phyloP scores from a whole-genome alignment of 495 filamentous ascomycete genomes.

The Recurvomyces mirabilis region DNA sequence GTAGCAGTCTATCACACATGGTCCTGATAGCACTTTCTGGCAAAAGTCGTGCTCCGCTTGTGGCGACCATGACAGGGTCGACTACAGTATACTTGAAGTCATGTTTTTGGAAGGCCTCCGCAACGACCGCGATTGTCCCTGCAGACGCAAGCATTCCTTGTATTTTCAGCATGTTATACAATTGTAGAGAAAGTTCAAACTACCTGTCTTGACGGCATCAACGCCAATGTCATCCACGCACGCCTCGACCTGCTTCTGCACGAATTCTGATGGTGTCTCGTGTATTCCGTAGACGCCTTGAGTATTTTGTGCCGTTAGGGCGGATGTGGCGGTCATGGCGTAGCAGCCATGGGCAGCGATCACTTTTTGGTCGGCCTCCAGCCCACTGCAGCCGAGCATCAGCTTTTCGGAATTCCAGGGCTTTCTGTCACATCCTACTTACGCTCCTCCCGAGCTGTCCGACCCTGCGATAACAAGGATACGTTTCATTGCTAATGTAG shows the following conservation, averaged over 20 bases:
- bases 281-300: slow-evolving; percentile 73
- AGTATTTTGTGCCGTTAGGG: slow-evolving; percentile 91
- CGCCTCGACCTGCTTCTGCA: slow-evolving; percentile 74
- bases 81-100: slow-evolving; percentile 55
- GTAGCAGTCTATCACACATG: slow-evolving; percentile 58
- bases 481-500: slow-evolving; percentile 24
- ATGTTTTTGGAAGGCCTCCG: slow-evolving; percentile 51
- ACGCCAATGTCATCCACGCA: slow-evolving; percentile 72
- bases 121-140: slow-evolving; percentile 63
- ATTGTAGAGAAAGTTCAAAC: slow-evolving; percentile 11
- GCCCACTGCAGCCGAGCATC: slow-evolving; percentile 46
- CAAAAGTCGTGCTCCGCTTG: slow-evolving; percentile 66
- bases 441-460: slow-evolving; percentile 82
- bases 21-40: slow-evolving; percentile 54
- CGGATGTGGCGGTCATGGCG: slow-evolving; percentile 93
- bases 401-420: neutral
- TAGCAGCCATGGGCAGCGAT: slow-evolving; percentile 86
- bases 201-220: slow-evolving; percentile 87
- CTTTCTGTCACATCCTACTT: slow-evolving; percentile 30
- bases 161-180: slow-evolving; percentile 5
- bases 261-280: slow-evolving; percentile 62
- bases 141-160: slow-evolving; percentile 83
- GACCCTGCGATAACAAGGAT: slow-evolving; percentile 78
- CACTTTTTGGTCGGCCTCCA: slow-evolving; percentile 94
- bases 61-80: slow-evolving; percentile 95